A percentile compares a stretch with the other conserved stretches of the same genome.
phyloP scores from a whole-genome alignment of 768 basidiomycete genomes.

The Russula emetica region DNA sequence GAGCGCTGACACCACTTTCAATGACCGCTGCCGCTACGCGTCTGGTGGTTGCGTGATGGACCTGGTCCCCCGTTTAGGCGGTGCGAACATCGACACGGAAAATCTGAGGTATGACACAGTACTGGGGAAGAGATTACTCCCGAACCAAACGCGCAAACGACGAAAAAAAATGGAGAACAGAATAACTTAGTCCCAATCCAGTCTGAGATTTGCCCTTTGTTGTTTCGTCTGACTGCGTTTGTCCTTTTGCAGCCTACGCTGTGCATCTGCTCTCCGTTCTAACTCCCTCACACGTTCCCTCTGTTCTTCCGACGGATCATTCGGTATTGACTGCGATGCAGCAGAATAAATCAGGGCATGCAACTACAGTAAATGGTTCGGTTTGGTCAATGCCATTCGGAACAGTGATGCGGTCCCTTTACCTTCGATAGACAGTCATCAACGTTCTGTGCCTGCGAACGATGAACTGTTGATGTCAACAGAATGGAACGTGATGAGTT shows the following conservation, averaged over 20 bases:
- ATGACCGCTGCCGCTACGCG: too few species aligned
- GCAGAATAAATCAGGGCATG: constrained; percentile 48
- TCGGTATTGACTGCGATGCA: constrained; percentile 45
- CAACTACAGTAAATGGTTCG: constrained; percentile 40
- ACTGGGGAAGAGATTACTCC: neutral
- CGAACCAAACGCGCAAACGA: too few species aligned
- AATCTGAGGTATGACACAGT: neutral
- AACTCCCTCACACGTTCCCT: constrained; percentile 49
- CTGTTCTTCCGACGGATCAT: constrained; percentile 52
- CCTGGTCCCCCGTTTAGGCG: too few species aligned
- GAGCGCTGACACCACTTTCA: too few species aligned
- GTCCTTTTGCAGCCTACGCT: constrained; percentile 49
- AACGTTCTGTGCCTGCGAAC: constrained; percentile 76
- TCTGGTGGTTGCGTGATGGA: too few species aligned
- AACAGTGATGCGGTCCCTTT: constrained; percentile 22
- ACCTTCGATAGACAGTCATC: constrained; percentile 68
- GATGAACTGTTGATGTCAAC: constrained; percentile 61
- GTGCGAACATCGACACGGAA: neutral
- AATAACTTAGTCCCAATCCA: constrained; percentile 27
- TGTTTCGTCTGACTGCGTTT: constrained; percentile 50
- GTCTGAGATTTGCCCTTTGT: constrained; percentile 29
- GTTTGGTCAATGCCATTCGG: constrained; percentile 14
- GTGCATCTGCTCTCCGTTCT: constrained; percentile 44
- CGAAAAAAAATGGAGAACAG: neutral
- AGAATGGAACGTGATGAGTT: constrained; percentile 65